Evolutionary conservation across 257 asterid genomes (phyloP), one percentile per base, ranked within the genome.

Genomic region (Scutellaria baicalensis): DNA sequence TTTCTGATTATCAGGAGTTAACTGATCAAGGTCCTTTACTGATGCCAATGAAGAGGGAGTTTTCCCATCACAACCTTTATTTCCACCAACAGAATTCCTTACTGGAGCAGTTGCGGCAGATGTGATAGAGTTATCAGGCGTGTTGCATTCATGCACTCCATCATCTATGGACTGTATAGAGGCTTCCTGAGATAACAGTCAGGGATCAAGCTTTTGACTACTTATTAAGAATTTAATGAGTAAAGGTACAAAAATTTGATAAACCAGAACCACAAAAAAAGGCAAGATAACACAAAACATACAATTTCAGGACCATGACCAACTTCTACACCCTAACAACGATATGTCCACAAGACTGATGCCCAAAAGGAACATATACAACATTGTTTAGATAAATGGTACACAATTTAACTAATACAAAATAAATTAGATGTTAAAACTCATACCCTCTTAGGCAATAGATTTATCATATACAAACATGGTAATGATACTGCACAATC

Each of bases 121-220:
- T 57, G 68, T 66, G 23, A 62, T 66, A 16, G 79, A 16, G 73
- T 72, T 68, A 36, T 69, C 70, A 52, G 57, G 31, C 13, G 54
- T 57, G 65, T 14, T 65, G 20, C 60, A 74, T 65, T 66, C 83
- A 36, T 23, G 72, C 59, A 36, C 69, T 70, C 71, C 77, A 45
- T 66, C 77, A 66, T 71, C 84, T 73, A 76, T 54, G 35, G 80
- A 67, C 35, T 78, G 76, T 69, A 62, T 9, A 12, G 72, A 38
- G 23, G 60, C 56, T 36, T 78, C 95, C 94, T 87, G 92, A 71
- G 73, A 75, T 64, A 60, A 70, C 58, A 33, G 66, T 39, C 77
- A 77, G 66, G 18, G 47, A 64, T 33, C 36, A 44, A 49, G 66
- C 9, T n/a, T 60, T 65, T 23, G 62, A 64, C 70, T 68, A 56